Evolutionary conservation across 164 flowering plant genomes (phyloP).

Genomic region (Stephania japonica): DNA sequence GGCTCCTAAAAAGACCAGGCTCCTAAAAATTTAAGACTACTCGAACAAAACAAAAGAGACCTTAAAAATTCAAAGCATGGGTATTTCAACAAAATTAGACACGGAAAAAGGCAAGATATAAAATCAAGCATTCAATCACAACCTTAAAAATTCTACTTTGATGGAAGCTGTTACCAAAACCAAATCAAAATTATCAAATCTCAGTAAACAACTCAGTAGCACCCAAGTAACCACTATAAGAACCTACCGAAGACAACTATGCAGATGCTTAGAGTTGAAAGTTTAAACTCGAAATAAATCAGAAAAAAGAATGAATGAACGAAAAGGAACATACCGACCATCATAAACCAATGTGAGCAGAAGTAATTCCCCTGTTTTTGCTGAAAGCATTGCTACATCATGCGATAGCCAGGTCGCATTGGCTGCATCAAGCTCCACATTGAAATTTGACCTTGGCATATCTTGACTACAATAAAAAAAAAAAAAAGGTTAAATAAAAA

Average conservation of each 20-base stretch:
- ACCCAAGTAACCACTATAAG: neutral
- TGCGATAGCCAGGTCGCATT: slow-evolving; percentile 74
- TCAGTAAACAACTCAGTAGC: neutral
- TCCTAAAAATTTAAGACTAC: too few species aligned
- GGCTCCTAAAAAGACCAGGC: neutral
- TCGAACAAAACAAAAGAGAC: too few species aligned
- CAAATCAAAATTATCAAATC: neutral
- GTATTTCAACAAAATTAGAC: too few species aligned
- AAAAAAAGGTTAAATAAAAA: neutral
- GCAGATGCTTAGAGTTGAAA: neutral
- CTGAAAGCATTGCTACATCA: slow-evolving; percentile 88
- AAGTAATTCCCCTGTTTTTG: slow-evolving; percentile 90
- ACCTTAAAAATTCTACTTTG: neutral
- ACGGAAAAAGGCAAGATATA: too few species aligned
- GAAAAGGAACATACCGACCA: slow-evolving; percentile 55
- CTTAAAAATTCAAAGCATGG: too few species aligned
- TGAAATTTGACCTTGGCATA: slow-evolving; percentile 71
- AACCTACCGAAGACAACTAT: neutral
- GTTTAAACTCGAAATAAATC: neutral
- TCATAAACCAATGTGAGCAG: slow-evolving; percentile 78
- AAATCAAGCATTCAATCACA: too few species aligned
- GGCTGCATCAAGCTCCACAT: slow-evolving; percentile 94
- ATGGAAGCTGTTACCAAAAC: neutral
- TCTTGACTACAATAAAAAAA: slow-evolving; percentile 59
- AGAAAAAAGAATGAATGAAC: neutral